Evolutionary conservation across 225 moss, liverwort and hornwort species (phyloP).

Genomic region (Lunularia cruciata): DNA sequence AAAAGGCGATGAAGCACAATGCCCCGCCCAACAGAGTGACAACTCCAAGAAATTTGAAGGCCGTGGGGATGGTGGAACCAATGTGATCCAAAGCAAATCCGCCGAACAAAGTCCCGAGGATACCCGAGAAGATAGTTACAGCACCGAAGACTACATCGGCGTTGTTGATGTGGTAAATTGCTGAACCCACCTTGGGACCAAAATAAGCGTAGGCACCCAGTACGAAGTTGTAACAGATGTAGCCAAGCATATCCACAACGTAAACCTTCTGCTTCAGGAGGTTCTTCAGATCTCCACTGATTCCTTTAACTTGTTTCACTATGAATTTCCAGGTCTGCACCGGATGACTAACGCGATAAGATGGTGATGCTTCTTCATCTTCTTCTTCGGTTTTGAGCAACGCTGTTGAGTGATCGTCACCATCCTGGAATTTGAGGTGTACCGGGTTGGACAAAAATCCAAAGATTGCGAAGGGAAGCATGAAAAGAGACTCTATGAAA

Average conservation of each 20-base stretch:
- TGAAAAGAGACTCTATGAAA: conserved; percentile 70
- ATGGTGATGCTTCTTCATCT: background rate
- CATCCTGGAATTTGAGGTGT: conserved; percentile 49
- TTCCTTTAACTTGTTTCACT: conserved; percentile 21
- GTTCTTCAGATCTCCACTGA: conserved; percentile 31
- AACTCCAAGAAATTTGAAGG: conserved; percentile 76
- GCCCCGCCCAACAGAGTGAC: conserved; percentile 63
- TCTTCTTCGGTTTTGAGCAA: conserved; percentile 21
- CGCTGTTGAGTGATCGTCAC: conserved; percentile 19
- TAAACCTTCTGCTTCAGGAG: conserved; percentile 31
- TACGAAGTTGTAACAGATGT: conserved; percentile 84
- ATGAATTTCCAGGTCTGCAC: conserved; percentile 2
- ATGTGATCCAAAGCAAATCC: conserved; percentile 74
- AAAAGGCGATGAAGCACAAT: conserved; percentile 64
- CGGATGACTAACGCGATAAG: conserved; percentile 10
- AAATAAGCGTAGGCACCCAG: conserved; percentile 94
- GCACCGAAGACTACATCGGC: conserved; percentile 87
- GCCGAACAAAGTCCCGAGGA: conserved; percentile 83
- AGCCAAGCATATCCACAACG: conserved; percentile 54
- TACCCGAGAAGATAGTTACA: conserved; percentile 83
- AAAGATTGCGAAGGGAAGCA: conserved; percentile 89
- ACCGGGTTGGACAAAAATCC: conserved; percentile 76
- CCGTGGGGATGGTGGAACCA: conserved; percentile 76
- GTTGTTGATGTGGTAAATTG: conserved; percentile 76
- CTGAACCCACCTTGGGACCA: conserved; percentile 95